Evolutionary conservation across 257 asterid species (phyloP).

Genomic region (Cordia subcordata): DNA sequence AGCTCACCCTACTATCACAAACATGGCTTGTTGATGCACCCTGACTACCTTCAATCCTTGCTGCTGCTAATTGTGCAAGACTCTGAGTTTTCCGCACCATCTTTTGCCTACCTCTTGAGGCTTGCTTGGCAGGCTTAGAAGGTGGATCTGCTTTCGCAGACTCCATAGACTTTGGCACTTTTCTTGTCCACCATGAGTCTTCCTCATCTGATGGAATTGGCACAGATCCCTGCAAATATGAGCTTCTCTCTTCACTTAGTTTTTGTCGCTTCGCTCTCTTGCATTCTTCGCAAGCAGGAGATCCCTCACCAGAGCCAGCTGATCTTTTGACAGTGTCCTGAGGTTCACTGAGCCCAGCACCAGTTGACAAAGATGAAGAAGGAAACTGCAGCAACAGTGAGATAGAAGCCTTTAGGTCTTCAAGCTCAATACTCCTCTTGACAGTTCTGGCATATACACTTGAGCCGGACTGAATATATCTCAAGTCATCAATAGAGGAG

Average conservation of each 20-base stretch:
- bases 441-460: slow-evolving; percentile 22
- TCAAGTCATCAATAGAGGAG: slow-evolving; percentile 50
- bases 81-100: slow-evolving; percentile 89
- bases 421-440: slow-evolving; percentile 47
- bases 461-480: slow-evolving; percentile 35
- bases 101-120: slow-evolving; percentile 82
- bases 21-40: slow-evolving; percentile 97
- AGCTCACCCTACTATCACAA: slow-evolving; percentile 73
- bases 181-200: slow-evolving; percentile 87
- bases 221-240: slow-evolving; percentile 32
- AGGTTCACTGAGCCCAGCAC: slow-evolving; percentile 50
- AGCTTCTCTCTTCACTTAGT: slow-evolving; percentile 61
- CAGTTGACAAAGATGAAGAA: slow-evolving; percentile 26
- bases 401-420: slow-evolving; percentile 67
- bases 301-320: slow-evolving; percentile 54
- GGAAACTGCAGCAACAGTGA: slow-evolving; percentile 64
- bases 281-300: slow-evolving; percentile 96
- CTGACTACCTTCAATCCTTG: slow-evolving; percentile 96
- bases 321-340: slow-evolving; percentile 47
- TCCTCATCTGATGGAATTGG: slow-evolving; percentile 61
- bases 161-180: slow-evolving; percentile 64
- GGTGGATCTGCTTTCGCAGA: slow-evolving; percentile 74
- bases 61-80: slow-evolving; percentile 92
- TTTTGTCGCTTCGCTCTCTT: slow-evolving; percentile 77
- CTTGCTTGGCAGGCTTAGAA: slow-evolving; percentile 79